Conservation (phyloP, 192 early-diverging fungal species). For the Coemansia nantahalensis region DNA sequence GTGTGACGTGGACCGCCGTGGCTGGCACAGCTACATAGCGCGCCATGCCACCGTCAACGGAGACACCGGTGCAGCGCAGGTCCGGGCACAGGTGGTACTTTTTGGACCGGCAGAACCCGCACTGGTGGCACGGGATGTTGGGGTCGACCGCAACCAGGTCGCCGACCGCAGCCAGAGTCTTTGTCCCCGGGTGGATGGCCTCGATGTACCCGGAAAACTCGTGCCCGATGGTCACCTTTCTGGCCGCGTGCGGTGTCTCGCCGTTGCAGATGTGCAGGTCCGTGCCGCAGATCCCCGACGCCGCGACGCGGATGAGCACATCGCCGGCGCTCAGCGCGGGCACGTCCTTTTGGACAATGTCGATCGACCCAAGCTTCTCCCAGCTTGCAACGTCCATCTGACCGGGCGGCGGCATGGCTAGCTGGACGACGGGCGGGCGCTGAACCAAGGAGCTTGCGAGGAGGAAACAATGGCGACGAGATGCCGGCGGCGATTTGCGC, state of each 20-base stretch:
- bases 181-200: conserved; percentile 37
- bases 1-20: conserved; percentile 28
- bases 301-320: conserved; percentile 51
- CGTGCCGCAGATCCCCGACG: conserved; percentile 57
- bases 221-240: conserved; percentile 52
- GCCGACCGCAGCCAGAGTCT: conserved; percentile 22
- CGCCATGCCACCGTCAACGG: conserved; percentile 56
- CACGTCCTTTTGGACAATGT: conserved; percentile 32
- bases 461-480: too few relatives aligned
- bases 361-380: conserved; percentile 46
- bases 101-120: conserved; percentile 46
- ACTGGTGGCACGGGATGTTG: conserved; percentile 51
- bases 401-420: neutral
- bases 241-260: conserved; percentile 53
- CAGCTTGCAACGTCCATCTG: conserved; percentile 43
- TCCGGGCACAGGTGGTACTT: conserved; percentile 52
- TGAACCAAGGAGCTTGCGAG: too few relatives aligned
- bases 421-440: too few relatives aligned
- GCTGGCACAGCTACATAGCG: conserved; percentile 48
- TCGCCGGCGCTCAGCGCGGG: conserved; percentile 39
- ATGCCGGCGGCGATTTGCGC: too few relatives aligned
- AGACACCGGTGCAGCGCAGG: conserved; percentile 49
- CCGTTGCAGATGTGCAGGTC: conserved; percentile 58
- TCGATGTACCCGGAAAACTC: conserved; percentile 55
- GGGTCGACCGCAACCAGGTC: conserved; percentile 55